Conservation (phyloP, 2,329 filamentous ascomycete species). For the Colletotrichum sp. region DNA sequence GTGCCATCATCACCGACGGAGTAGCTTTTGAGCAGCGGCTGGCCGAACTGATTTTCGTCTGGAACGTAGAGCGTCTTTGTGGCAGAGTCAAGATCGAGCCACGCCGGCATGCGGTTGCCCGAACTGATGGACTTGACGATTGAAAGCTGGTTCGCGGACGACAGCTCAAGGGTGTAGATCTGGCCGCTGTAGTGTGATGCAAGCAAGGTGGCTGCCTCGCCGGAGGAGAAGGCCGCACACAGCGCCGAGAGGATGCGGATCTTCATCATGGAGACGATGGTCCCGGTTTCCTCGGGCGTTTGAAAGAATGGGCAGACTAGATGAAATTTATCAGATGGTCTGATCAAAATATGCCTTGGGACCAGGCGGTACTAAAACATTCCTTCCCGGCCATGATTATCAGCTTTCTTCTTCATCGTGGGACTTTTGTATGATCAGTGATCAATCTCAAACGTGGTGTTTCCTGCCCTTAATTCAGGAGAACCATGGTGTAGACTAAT, state of each 20-base stretch:
- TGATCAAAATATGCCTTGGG: neutral
- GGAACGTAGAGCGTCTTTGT: slow-evolving; percentile 36
- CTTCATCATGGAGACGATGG: neutral
- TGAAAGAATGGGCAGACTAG: neutral
- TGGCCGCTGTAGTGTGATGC: slow-evolving; percentile 44
- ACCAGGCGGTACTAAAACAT: neutral
- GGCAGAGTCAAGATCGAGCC: slow-evolving; percentile 37
- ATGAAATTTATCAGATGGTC: neutral
- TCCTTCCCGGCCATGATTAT: neutral
- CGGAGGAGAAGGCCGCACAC: neutral
- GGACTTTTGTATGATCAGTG: neutral
- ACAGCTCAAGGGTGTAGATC: slow-evolving; percentile 38
- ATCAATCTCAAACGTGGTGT: neutral
- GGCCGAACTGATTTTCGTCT: slow-evolving; percentile 40
- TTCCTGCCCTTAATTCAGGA: neutral
- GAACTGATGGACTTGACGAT: slow-evolving; percentile 30
- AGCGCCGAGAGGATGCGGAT: neutral
- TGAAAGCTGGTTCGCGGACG: slow-evolving; percentile 28
- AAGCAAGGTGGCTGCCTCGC: slow-evolving; percentile 29
- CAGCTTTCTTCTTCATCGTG: neutral
- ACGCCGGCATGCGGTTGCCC: slow-evolving; percentile 40
- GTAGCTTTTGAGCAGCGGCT: slow-evolving; percentile 37
- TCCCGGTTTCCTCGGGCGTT: neutral
- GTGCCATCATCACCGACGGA: slow-evolving; percentile 33
- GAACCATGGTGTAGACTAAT: neutral